phyloP scores from a whole-genome alignment of 2,329 filamentous ascomycete genomes.

The Pseudogymnoascus sp. region DNA sequence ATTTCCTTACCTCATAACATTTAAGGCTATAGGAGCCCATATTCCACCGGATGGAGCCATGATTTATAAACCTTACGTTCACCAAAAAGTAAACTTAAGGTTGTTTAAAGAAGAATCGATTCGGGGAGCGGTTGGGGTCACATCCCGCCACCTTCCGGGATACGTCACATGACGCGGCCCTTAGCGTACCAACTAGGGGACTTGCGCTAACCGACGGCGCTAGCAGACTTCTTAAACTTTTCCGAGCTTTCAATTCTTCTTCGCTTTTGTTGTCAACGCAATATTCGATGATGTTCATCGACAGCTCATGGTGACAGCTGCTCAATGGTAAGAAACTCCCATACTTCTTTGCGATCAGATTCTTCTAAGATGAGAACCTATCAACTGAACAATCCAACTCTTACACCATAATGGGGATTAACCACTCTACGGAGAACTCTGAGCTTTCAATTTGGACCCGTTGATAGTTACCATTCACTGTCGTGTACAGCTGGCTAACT shows the following conservation, averaged over 20 bases:
- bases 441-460: conserved; percentile 20
- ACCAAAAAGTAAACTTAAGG: background rate
- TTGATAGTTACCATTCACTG: conserved; percentile 1
- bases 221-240: conserved; percentile 11
- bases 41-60: conserved; percentile 27
- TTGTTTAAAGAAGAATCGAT: background rate
- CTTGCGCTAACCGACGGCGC: background rate
- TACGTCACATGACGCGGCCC: conserved; percentile 4
- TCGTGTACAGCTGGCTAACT: background rate
- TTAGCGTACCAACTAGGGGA: conserved; percentile 7
- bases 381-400: conserved; percentile 37
- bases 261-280: conserved; percentile 6
- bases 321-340: conserved; percentile 10
- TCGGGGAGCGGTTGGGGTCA: background rate
- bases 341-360: conserved; percentile 12
- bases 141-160: conserved; percentile 5
- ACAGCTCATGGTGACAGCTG: conserved; percentile 9
- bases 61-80: conserved; percentile 10
- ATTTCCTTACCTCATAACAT: conserved; percentile 24
- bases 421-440: conserved; percentile 29
- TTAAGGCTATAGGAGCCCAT: conserved; percentile 27
- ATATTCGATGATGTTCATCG: conserved; percentile 6
- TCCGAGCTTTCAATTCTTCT: conserved; percentile 4
- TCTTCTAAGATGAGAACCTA: conserved; percentile 32
- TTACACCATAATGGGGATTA: conserved; percentile 30